Evolutionary conservation across 2,329 filamentous ascomycete genomes (phyloP), one percentile per base, ranked within the genome.

Genomic region (Alternaria burnsii): DNA sequence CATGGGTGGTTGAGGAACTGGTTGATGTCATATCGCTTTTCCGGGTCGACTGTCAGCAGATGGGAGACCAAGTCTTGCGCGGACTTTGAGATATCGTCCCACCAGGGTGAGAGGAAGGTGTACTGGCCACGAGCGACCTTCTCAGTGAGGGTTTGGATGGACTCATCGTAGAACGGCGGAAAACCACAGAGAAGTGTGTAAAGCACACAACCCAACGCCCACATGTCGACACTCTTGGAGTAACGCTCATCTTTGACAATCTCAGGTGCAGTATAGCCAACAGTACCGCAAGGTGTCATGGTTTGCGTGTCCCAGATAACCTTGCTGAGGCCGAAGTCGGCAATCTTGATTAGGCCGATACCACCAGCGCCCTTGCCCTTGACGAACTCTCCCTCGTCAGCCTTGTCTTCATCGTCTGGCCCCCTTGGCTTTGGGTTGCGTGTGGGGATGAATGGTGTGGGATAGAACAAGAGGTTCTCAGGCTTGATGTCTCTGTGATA

Each of bases 181-280:
- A 99, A 99, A 14, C 95, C 95, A 72, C 95, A 99, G 16, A 99
- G 90, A 1, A 99, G 84, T 1, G 95, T 99, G 82, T 99, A 99
- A 5, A 99, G 84, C 11, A 99, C 95, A 77, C 95, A 99, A 14
- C 95, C 95, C 32, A 99, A 81, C 4, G 95, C 95, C 95, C 95
- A 99, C 95, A 99, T 99, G 75, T 99, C 95, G 46, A 99, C 95
- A 52, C 93, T 96, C 84, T 98, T 99, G 38, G 94, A 98, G 80
- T 99, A 99, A 22, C 94, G 89, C 81, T 99, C 95, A 80, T 99
- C 95, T 81, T 98, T 98, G 77, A 99, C 95, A 65, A 99, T 99
- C 77, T 99, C 95, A 8, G 95, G 95, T 4, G 95, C 95, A 4
- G 95, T 98, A 81, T 99, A 99, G 43, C 95, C 95, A 58, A 98